Evolutionary conservation across 495 filamentous ascomycete species (phyloP).

Genomic region (Aspergillus kassunensis): DNA sequence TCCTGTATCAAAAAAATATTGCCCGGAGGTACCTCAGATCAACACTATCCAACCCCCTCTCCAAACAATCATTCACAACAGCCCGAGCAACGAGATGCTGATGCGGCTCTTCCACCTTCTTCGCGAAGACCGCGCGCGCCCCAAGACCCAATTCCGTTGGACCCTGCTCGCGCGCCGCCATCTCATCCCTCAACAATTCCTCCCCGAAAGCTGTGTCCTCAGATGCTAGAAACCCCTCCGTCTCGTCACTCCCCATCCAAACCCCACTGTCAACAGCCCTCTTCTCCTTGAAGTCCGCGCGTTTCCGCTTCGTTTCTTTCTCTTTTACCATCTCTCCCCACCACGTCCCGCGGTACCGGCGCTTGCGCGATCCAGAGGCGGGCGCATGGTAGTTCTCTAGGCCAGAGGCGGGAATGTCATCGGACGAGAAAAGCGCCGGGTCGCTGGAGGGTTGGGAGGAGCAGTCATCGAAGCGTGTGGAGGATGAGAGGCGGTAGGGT

Average conservation of each 20-base stretch:
- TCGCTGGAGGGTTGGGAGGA: constrained; percentile 62
- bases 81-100: constrained; percentile 35
- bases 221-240: constrained; percentile 31
- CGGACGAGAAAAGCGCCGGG: constrained; percentile 72
- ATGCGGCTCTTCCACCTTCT: constrained; percentile 28
- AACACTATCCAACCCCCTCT: constrained; percentile 55
- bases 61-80: constrained; percentile 54
- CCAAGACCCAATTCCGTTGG: background rate
- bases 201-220: constrained; percentile 39
- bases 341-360: constrained; percentile 67
- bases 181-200: constrained; percentile 29
- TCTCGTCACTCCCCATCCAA: constrained; percentile 70
- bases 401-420: constrained; percentile 64
- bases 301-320: constrained; percentile 44
- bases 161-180: background rate
- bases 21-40: constrained; percentile 61
- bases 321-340: constrained; percentile 53
- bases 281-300: constrained; percentile 52
- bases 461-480: constrained; percentile 37
- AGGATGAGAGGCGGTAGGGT: constrained; percentile 22
- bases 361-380: constrained; percentile 49
- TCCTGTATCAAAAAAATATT: too few relatives aligned
- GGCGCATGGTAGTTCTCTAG: constrained; percentile 63
- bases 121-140: constrained; percentile 12
- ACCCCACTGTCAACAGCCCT: constrained; percentile 75